Evolutionary conservation across 345 rosid species (phyloP).

Genomic region (Physaria fendleri): DNA sequence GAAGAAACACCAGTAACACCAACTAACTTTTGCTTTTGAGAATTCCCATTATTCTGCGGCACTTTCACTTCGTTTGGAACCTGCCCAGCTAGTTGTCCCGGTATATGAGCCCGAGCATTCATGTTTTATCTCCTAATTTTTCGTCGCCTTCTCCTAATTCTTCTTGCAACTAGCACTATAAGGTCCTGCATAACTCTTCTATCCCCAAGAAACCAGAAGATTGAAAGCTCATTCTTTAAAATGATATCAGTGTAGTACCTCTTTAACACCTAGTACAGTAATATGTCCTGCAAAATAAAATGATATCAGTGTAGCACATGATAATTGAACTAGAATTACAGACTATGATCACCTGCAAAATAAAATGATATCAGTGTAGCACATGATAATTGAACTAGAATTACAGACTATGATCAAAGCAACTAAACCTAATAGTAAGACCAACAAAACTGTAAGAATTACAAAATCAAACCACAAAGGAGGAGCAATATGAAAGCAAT

Average conservation of each 20-base stretch:
- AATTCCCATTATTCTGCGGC: slow-evolving; percentile 61
- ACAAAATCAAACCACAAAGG: neutral
- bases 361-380: neutral
- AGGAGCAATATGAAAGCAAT: neutral
- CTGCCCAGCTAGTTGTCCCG: slow-evolving; percentile 55
- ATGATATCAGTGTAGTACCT: slow-evolving; percentile 11
- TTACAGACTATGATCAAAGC: neutral
- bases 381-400: neutral
- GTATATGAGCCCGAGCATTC: slow-evolving; percentile 63
- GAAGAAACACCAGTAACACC: slow-evolving; percentile 27
- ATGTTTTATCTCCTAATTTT: slow-evolving; percentile 31
- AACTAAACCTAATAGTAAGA: slow-evolving; percentile 5
- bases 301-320: neutral
- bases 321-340: neutral
- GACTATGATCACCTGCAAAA: slow-evolving; percentile 7
- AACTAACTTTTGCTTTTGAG: slow-evolving; percentile 57
- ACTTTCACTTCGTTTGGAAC: slow-evolving; percentile 52
- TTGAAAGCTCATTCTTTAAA: slow-evolving; percentile 27
- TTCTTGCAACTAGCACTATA: slow-evolving; percentile 20
- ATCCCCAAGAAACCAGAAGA: slow-evolving; percentile 4
- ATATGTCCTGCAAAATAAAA: slow-evolving; percentile 11
- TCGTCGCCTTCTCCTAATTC: slow-evolving; percentile 27
- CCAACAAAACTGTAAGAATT: neutral
- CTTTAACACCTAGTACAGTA: neutral
- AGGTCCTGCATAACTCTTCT: slow-evolving; percentile 31